Base-by-base conservation (phyloP, 495 filamentous ascomycete genomes). In the Xylaria nigripes region DNA sequence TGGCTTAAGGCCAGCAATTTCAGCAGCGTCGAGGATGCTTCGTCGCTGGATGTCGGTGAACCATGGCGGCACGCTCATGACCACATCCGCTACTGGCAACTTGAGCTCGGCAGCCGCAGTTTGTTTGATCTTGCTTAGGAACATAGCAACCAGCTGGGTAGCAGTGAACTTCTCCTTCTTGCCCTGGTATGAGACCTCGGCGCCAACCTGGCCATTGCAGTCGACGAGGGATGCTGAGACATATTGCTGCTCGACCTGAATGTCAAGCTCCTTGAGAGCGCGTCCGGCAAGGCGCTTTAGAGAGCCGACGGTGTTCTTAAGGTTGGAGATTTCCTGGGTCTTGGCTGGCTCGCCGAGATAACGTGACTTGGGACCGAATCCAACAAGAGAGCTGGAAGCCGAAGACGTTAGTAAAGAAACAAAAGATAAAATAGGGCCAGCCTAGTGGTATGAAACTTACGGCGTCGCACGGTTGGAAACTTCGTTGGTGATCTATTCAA, bases 311-410 rank as follows among this genome's bases (percentile, higher is more conserved):
- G 93, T 99, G 79, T 97, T 99, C 79, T 96, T 99, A 59, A 99
- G 80, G 76, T 99, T 99, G 59, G 92, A 96, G 66, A 95, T 92
- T 77, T 97, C 94, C 77, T 95, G 92, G 60, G 91, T 97, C 81
- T 97, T 97, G 50, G 93, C 93, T 48, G 88, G 73, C 74, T 97
- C 93, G 57, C 93, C 93, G 56, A 97, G 81, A 63, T 91, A 91
- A 78, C 93, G 85, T 68, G 81, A 86, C 75, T 92, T 94, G 63
- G 89, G 86, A 48, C 87, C 90, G 73, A 97, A 99, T 65, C 89
- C 89, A 57, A 99, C 93, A 54, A 99, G 80, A 59, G 93, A 87
- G 50, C 91, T 96, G 57, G 55, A 61, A 50, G 30, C 6, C 9
- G 15, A 45, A 45, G 61, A 38, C 46, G 61, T 65, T 52, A 56